Evolutionary conservation across 208 protist species (phyloP), one percentile per base, ranked within the genome.

Genomic region (Leishmania mexicana): DNA sequence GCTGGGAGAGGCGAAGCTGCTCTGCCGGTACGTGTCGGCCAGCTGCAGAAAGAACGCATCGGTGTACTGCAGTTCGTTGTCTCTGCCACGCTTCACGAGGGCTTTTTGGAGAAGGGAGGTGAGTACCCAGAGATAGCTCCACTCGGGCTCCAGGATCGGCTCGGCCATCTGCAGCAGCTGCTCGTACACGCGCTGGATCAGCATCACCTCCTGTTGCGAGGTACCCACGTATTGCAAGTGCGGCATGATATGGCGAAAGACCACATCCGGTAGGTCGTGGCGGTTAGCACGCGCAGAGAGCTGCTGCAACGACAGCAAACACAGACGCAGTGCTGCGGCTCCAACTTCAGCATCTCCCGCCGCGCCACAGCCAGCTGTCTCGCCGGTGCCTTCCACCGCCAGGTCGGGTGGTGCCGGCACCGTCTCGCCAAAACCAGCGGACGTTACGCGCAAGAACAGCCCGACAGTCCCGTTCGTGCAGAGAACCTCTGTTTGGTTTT

Each of bases 41-140:
- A 96, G 84, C 5, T 91, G 71, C 40, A 95, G 75, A 62, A 96
- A 96, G 79, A 96, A 97, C 6, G 83, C 49, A 65, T 97, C 94
- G 0, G 92, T 96, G 84, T 93, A 97, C 45, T 82, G n/a, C 5
- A 92, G 75, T 5, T 62, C 57, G 83, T 85, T 83, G 57, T 90
- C 84, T 19, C 54, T 19, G 75, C 77, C 78, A 42, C 88, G 89
- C 60, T 86, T 81, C 1, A 86, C 80, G 1, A 97, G 78, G 58
- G 84, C 83, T n/a, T 84, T 83, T 73, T 96, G 92, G 24, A 97
- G 19, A 19, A 89, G 31, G 21, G 76, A 78, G 17, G 90, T 90
- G 58, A 93, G 70, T 13, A 82, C 75, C 92, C 91, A 97, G 58
- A 94, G 77, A 64, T 86, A 81, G 73, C 83, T 80, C 94, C 94